Evolutionary conservation across 1,139 yeast genomes (phyloP).

Genomic region (Candida sanyaensis): DNA sequence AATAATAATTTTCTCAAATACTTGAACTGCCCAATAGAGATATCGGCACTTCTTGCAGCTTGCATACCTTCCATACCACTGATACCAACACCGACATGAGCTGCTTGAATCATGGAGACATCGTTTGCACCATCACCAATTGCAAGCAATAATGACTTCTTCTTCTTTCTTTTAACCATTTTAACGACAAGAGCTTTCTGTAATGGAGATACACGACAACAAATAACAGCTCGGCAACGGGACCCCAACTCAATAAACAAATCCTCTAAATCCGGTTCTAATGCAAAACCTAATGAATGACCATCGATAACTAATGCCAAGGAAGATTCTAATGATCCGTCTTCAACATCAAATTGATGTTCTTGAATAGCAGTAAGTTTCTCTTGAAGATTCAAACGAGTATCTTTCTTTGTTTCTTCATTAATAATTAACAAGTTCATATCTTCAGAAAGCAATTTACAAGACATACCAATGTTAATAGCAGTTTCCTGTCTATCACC

Average conservation of each 20-base stretch:
- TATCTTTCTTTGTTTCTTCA: constrained; percentile 78
- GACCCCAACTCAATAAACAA: constrained; percentile 78
- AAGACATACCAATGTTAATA: constrained; percentile 96
- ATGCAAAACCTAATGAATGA: constrained; percentile 79
- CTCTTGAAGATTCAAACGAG: constrained; percentile 67
- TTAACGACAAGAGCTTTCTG: constrained; percentile 97
- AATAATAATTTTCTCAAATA: constrained; percentile 77
- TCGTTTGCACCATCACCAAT: constrained; percentile 99
- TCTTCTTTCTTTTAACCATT: constrained; percentile 63
- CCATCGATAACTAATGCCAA: constrained; percentile 95
- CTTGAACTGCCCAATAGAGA: constrained; percentile 94
- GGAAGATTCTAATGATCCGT: constrained; percentile 57
- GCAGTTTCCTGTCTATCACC: constrained; percentile 99
- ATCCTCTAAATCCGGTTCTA: constrained; percentile 80
- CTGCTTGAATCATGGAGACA: constrained; percentile 98
- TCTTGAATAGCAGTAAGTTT: constrained; percentile 75
- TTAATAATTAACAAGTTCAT: constrained; percentile 91
- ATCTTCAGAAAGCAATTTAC: constrained; percentile 90
- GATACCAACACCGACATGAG: constrained; percentile 97
- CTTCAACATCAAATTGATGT: constrained; percentile 67
- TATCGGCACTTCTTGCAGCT: constrained; percentile 97
- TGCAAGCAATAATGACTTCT: constrained; percentile 76
- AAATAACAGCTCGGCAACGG: constrained; percentile 85
- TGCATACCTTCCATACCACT: constrained; percentile 99
- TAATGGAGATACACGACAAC: constrained; percentile 97